phyloP scores from a whole-genome alignment of 345 rosid species.

The Xanthoceras sorbifolium region DNA sequence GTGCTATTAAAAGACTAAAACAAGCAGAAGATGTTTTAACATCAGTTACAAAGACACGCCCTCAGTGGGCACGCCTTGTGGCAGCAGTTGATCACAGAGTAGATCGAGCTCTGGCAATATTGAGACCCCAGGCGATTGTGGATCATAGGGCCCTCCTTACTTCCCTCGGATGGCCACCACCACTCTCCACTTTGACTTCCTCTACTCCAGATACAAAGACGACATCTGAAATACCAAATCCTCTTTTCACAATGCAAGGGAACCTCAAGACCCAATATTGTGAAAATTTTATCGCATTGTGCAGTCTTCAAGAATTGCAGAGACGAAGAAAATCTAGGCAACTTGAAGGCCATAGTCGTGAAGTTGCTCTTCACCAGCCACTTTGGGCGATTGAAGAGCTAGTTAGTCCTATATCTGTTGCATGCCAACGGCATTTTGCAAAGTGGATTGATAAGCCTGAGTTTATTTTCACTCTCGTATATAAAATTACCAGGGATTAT shows the following conservation, averaged over 20 bases:
- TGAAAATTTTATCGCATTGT: constrained; percentile 79
- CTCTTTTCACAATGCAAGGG: constrained; percentile 83
- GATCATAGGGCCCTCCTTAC: constrained; percentile 79
- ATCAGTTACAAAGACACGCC: constrained; percentile 59
- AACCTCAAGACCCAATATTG: constrained; percentile 67
- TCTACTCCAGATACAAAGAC: constrained; percentile 45
- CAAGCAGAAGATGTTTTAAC: constrained; percentile 64
- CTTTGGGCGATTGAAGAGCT: constrained; percentile 99
- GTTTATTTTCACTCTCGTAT: constrained; percentile 83
- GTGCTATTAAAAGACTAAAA: constrained; percentile 63
- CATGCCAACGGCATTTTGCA: constrained; percentile 72
- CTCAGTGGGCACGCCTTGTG: constrained; percentile 76
- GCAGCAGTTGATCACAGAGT: constrained; percentile 91
- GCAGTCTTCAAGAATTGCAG: constrained; percentile 82
- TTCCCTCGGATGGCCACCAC: constrained; percentile 95
- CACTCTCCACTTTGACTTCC: constrained; percentile 63
- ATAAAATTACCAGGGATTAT: constrained; percentile 84
- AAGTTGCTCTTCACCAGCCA: constrained; percentile 72
- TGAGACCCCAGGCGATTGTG: constrained; percentile 92
- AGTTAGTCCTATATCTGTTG: constrained; percentile 77
- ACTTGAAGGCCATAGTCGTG: constrained; percentile 66
- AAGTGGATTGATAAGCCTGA: constrained; percentile 83
- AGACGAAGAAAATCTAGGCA: constrained; percentile 79
- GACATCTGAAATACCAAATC: constrained; percentile 55
- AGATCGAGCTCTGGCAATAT: constrained; percentile 82